Conservation (phyloP, 208 protist species). For the Trypanosoma brucei region DNA sequence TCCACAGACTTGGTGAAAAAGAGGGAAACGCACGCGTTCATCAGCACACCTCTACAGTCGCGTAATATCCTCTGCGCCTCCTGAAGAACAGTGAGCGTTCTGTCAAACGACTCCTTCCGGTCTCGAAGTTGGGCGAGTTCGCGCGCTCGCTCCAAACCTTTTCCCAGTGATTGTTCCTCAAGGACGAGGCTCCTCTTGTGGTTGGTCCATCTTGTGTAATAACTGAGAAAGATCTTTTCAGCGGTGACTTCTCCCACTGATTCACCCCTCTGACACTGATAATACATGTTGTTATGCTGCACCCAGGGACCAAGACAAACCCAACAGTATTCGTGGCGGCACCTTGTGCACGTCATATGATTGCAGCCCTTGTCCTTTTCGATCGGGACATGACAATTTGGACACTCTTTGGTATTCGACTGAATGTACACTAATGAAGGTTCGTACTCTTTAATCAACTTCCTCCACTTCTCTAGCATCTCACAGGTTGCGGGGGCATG, state of each 20-base stretch:
- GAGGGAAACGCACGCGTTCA: not conserved
- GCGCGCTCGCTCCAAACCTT: not conserved
- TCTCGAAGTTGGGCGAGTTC: not conserved
- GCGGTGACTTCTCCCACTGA: not conserved
- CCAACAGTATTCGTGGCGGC: conserved; percentile 59
- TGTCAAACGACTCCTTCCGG: conserved; percentile 10
- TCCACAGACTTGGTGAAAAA: not conserved
- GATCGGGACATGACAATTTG: conserved; percentile 39
- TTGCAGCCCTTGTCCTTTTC: conserved; percentile 85
- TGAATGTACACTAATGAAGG: conserved; percentile 1
- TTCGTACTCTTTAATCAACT: conserved; percentile 29
- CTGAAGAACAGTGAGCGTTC: not conserved
- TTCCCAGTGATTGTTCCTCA: not conserved
- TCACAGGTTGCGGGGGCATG: conserved; percentile 31
- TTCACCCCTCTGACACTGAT: conserved; percentile 36
- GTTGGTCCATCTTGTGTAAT: not conserved
- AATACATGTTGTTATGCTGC: conserved; percentile 42
- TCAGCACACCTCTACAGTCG: conserved; percentile 6
- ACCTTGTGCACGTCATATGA: conserved; percentile 62
- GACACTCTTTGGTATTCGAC: conserved; percentile 38
- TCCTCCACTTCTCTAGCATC: conserved; percentile 28
- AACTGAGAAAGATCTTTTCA: not conserved
- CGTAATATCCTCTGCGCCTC: not conserved
- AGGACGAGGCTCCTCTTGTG: not conserved
- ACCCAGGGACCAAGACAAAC: conserved; percentile 45